Percentiles rank a stretch among this genome's conserved stretches.
Conservation (phyloP, 2,329 filamentous ascomycete genomes). For the Ilyonectria robusta region DNA sequence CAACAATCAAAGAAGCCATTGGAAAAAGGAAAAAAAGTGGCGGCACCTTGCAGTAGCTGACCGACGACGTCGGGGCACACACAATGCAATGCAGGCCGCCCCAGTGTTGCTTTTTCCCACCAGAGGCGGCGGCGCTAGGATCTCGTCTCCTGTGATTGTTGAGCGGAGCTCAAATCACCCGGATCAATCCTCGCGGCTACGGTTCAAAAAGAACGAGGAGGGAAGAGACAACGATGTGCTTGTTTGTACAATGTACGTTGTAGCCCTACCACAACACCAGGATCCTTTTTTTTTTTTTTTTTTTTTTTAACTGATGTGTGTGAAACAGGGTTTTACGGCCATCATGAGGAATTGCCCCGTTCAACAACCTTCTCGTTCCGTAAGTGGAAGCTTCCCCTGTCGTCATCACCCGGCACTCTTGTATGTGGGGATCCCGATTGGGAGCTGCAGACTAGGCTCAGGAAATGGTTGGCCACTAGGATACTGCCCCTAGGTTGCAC, state of each 20-base stretch:
- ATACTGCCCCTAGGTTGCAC: constrained; percentile 20
- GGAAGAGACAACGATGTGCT: constrained; percentile 40
- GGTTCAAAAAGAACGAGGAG: constrained; percentile 35
- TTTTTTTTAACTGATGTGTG: neutral
- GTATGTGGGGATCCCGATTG: constrained; percentile 22
- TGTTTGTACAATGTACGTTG: neutral
- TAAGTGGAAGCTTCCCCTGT: constrained; percentile 23
- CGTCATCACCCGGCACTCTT: constrained; percentile 31
- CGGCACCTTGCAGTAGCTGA: constrained; percentile 29
- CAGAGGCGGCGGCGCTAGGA: constrained; percentile 27
- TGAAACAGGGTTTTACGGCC: neutral
- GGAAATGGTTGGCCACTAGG: constrained; percentile 20
- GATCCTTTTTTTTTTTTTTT: neutral
- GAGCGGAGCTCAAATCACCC: constrained; percentile 10
- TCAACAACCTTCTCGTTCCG: constrained; percentile 6
- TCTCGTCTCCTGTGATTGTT: constrained; percentile 27
- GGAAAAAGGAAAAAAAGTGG: constrained; percentile 18
- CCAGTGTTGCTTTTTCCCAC: constrained; percentile 35
- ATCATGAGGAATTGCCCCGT: neutral
- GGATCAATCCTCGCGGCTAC: constrained; percentile 17
- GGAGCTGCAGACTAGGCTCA: constrained; percentile 25
- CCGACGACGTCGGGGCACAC: constrained; percentile 18
- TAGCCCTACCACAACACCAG: neutral
- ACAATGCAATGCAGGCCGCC: constrained; percentile 18
- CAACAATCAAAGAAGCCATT: constrained; percentile 20